Percentiles rank a stretch among this genome's conserved stretches.
Conservation (phyloP, 1,284 basidiomycete species). For the Tilletia setariae region DNA sequence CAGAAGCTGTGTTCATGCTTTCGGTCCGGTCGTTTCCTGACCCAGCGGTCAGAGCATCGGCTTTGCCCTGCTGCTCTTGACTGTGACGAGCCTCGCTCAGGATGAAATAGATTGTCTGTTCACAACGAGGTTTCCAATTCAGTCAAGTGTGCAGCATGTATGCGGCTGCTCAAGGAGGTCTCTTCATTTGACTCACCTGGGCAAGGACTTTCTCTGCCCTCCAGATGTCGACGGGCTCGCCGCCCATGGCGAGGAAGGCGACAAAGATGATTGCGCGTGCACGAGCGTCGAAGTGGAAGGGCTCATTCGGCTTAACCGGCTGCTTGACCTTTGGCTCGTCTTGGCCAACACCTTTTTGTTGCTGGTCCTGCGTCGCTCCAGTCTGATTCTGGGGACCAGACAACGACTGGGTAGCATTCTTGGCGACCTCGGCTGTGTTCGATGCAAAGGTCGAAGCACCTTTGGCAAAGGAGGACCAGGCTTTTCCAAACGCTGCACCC, state of each 20-base stretch:
- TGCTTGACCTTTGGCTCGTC: constrained; percentile 16
- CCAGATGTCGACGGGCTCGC: constrained; percentile 30
- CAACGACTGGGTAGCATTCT: constrained; percentile 5
- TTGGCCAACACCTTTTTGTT: background rate
- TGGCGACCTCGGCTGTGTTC: background rate
- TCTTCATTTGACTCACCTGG: constrained; percentile 7
- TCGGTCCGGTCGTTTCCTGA: constrained; percentile 22
- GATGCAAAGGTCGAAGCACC: constrained; percentile 10
- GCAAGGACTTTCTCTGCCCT: constrained; percentile 44
- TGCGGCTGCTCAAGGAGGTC: constrained; percentile 4
- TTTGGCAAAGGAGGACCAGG: constrained; percentile 10
- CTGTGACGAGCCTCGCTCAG: constrained; percentile 35
- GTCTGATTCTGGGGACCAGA: background rate
- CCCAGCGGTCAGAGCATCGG: constrained; percentile 30
- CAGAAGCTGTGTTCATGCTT: constrained; percentile 44
- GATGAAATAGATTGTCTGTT: constrained; percentile 47
- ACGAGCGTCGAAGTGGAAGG: constrained; percentile 45
- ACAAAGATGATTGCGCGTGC: constrained; percentile 45
- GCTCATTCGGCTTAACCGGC: constrained; percentile 44
- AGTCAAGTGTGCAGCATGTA: too few relatives aligned
- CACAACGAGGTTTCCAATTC: too few relatives aligned
- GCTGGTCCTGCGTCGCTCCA: background rate
- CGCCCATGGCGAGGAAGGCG: constrained; percentile 38
- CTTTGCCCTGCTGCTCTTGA: constrained; percentile 29
- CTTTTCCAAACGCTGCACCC: constrained; percentile 7